Evolutionary conservation across 2,329 filamentous ascomycete genomes (phyloP), one percentile per base, ranked within the genome.

Genomic region (Paraphaeosphaeria minitans): DNA sequence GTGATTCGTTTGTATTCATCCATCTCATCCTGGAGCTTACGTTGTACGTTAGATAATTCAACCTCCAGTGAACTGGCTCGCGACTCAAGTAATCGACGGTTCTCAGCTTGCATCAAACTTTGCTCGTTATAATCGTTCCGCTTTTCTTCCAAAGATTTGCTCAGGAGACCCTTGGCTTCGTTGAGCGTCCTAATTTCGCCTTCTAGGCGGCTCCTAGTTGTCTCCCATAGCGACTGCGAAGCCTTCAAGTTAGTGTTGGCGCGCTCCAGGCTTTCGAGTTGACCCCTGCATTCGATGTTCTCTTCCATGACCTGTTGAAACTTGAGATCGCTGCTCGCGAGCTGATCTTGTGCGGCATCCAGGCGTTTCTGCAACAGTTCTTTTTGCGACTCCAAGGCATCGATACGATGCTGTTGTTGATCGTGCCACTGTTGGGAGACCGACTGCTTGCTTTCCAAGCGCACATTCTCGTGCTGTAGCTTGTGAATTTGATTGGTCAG

Each of bases 241-340:
- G 94, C 93, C 76, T 96, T 97, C 35, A 97, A 85, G 71, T 98
- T 97, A 16, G 93, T 89, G 55, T 89, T 92, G 74, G 99, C 95
- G 64, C 92, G 93, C 53, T 93, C 90, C 77, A 97, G 85, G 70
- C 92, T 93, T 71, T 99, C 94, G 3, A 91, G 82, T 53, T 94
- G 80, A 33, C 90, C 90, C 73, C 89, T 90, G 5, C 90, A 88
- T 74, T 97, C 95, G 10, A 98, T 88, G 6, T 98, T 84, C 67
- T 99, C 94, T 76, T 98, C 94, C 0, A 92, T 93, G 29, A 94
- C 90, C 77, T 97, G 93, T 70, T 97, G 93, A 2, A 91, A 95
- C 45, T 88, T 89, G 47, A 97, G 83, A 68, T 99, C 96, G 72
- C 97, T 92, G 76, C 92, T 95, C 5, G 92, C 93, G 7, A 93